phyloP scores from a whole-genome alignment of 768 basidiomycete genomes.

The Tylopilus cervinicoccineus region DNA sequence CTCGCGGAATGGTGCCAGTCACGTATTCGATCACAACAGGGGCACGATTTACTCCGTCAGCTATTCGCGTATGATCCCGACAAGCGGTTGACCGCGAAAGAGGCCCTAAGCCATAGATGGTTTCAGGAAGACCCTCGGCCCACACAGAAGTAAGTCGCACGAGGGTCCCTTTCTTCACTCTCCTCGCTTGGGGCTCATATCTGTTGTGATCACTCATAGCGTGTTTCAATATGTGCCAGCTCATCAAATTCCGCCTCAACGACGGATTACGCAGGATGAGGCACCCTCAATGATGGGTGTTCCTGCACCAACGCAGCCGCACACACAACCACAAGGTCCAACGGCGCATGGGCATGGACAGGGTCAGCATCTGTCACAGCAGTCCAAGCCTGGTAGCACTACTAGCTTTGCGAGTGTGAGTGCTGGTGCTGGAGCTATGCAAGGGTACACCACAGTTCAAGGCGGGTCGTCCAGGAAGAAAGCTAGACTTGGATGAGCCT shows the following conservation, averaged over 20 bases:
- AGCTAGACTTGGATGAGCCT: conserved; percentile 44
- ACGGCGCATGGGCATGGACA: conserved; percentile 49
- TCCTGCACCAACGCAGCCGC: conserved; percentile 43
- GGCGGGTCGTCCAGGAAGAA: conserved; percentile 54
- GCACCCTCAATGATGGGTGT: conserved; percentile 81
- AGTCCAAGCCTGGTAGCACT: conserved; percentile 53
- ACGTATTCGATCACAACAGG: conserved; percentile 55
- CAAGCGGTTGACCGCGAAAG: conserved; percentile 74
- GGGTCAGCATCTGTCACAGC: conserved; percentile 35
- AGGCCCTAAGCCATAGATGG: conserved; percentile 84
- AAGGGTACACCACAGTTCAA: conserved; percentile 27
- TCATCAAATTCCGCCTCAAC: conserved; percentile 74
- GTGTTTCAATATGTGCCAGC: conserved; percentile 66
- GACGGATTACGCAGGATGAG: conserved; percentile 91
- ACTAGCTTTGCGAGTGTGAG: conserved; percentile 62
- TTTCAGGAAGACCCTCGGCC: conserved; percentile 89
- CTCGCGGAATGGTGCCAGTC: conserved; percentile 72
- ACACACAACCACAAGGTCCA: conserved; percentile 38
- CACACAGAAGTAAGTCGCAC: conserved; percentile 67
- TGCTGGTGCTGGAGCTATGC: conserved; percentile 42
- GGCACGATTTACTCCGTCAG: conserved; percentile 79
- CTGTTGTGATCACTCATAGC: conserved; percentile 35
- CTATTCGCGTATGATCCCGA: conserved; percentile 92
- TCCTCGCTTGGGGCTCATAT: conserved; percentile 4
- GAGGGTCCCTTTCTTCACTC: neutral